A percentile compares a stretch with the other conserved stretches of the same genome.
Evolutionary conservation across 345 rosid species (phyloP).

Genomic region (Linum tenue): DNA sequence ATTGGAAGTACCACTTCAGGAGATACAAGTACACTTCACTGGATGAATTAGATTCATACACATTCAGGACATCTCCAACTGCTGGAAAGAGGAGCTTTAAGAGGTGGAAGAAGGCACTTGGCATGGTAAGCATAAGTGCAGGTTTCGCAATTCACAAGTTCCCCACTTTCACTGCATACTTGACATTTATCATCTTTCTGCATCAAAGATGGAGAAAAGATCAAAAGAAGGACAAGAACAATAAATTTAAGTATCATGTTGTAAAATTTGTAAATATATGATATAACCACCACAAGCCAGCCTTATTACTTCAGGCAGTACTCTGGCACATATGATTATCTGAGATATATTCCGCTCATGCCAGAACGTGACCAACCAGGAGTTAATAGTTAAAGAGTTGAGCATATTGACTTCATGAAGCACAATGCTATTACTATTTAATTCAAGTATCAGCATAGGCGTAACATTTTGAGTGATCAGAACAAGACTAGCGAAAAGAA

Average conservation of each 20-base stretch:
- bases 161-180: conserved; percentile 72
- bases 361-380: not conserved
- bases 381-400: not conserved
- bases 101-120: conserved; percentile 76
- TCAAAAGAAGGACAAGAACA: not conserved
- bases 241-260: not conserved
- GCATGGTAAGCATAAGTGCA: conserved; percentile 80
- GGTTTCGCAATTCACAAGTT: conserved; percentile 72
- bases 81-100: conserved; percentile 56
- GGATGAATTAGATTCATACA: conserved; percentile 32
- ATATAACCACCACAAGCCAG: not conserved
- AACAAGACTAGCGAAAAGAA: not conserved
- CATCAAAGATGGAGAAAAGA: conserved; percentile 5
- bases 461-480: not conserved
- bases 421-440: not conserved
- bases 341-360: not conserved
- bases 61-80: conserved; percentile 99
- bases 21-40: conserved; percentile 1
- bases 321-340: not conserved
- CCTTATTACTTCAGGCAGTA: not conserved
- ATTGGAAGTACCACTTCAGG: conserved; percentile 9
- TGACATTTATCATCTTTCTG: conserved; percentile 75
- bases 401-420: not conserved
- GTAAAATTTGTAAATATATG: not conserved
- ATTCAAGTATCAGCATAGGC: not conserved